These are phyloP conservation scores for Diaporthe citrichinensis DNA, from an alignment of 2,329 filamentous ascomycete species.

Conservation along the genomic window DNA sequence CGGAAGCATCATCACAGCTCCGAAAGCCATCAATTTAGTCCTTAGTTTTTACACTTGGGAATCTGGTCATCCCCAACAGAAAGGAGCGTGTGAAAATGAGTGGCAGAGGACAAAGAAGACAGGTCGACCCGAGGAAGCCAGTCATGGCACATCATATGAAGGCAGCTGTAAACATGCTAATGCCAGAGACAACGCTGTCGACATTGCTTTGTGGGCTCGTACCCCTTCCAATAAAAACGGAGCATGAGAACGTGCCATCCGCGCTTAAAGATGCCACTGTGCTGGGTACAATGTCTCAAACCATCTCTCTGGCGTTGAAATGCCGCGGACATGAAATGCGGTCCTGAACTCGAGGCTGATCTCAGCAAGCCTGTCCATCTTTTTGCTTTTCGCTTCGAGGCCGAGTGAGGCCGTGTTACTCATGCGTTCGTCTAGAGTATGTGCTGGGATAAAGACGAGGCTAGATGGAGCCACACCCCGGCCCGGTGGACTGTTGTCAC, in stretches of 20 bases:
- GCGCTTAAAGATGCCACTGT: not conserved
- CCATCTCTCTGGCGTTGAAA: not conserved
- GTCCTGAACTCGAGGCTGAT: not conserved
- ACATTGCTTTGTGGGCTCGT: not conserved
- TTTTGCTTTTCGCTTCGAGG: not conserved
- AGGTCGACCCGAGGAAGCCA: not conserved
- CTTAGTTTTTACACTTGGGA: not conserved
- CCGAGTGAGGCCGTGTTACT: too few relatives aligned
- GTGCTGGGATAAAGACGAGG: not conserved
- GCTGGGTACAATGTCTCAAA: conserved; percentile 13
- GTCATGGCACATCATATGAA: not conserved
- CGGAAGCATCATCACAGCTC: not conserved
- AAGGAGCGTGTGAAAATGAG: not conserved
- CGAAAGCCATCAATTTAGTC: not conserved
- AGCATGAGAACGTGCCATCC: not conserved
- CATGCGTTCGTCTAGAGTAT: not conserved
- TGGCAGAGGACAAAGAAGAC: conserved; percentile 4
- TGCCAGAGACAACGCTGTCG: not conserved
- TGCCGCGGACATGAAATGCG: not conserved
- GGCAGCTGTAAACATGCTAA: not conserved
- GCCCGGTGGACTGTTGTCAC: not conserved
- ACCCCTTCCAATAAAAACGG: not conserved
- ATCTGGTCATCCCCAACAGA: not conserved
- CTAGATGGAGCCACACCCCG: not conserved
- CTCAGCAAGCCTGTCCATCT: not conserved